Evolutionary conservation across 768 basidiomycete species (phyloP).

Genomic region (Panaeolus cyanescens): DNA sequence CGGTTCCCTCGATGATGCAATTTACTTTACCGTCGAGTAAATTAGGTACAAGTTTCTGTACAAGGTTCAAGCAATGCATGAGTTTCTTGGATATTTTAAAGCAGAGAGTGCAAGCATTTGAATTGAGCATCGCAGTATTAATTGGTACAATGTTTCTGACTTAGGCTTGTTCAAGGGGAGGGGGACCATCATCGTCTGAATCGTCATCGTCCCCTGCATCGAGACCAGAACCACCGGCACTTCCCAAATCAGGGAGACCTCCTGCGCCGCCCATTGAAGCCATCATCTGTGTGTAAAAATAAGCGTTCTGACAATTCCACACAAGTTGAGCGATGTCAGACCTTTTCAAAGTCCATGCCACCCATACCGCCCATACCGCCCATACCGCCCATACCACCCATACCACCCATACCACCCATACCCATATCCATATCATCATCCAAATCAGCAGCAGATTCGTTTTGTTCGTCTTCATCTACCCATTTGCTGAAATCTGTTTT

Average conservation of each 20-base stretch:
- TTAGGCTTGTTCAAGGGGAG: constrained; percentile 76
- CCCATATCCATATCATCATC: constrained; percentile 47
- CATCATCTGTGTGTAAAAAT: constrained; percentile 43
- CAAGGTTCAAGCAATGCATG: not conserved
- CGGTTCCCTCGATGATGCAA: constrained; percentile 56
- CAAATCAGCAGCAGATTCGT: constrained; percentile 47
- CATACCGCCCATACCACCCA: constrained; percentile 56
- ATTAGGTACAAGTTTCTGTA: constrained; percentile 19
- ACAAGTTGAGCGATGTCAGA: constrained; percentile 20
- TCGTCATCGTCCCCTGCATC: constrained; percentile 47
- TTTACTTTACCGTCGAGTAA: constrained; percentile 41
- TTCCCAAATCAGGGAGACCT: constrained; percentile 23
- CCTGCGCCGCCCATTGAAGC: constrained; percentile 43
- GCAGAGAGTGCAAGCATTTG: not conserved
- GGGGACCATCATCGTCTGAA: constrained; percentile 70
- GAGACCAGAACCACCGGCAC: constrained; percentile 10
- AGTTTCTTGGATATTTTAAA: not conserved
- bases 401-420: constrained; percentile 58
- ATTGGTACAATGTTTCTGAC: constrained; percentile 33
- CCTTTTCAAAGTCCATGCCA: constrained; percentile 70
- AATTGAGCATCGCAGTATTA: constrained; percentile 12
- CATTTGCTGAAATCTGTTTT: constrained; percentile 97
- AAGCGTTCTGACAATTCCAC: not conserved
- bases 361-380: constrained; percentile 55
- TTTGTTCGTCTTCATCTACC: constrained; percentile 98